A percentile compares a stretch with the other conserved stretches of the same genome.
Evolutionary conservation across 768 basidiomycete species (phyloP).

Genomic region (Agaricus sinodeliciosus): DNA sequence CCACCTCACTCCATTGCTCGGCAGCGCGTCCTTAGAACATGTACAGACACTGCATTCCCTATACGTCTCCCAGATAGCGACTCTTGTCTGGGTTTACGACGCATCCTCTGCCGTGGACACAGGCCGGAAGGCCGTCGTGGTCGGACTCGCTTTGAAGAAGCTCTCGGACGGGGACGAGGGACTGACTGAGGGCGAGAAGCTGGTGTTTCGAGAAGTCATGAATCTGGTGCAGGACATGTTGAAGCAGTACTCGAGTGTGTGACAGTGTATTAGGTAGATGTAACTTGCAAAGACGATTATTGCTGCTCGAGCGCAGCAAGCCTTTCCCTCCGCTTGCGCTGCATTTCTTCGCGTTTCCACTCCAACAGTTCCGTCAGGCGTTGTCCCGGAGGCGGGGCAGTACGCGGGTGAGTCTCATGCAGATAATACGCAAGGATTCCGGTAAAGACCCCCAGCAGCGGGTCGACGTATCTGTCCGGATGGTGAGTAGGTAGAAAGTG

Average conservation of each 20-base stretch:
- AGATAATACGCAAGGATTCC: conserved; percentile 76
- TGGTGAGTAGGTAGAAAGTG: background rate
- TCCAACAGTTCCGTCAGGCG: conserved; percentile 45
- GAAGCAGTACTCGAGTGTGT: conserved; percentile 2
- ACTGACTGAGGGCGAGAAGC: conserved; percentile 33
- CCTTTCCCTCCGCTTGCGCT: conserved; percentile 20
- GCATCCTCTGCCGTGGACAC: conserved; percentile 31
- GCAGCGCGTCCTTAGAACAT: conserved; percentile 63
- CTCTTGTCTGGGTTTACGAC: conserved; percentile 66
- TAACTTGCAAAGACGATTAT: background rate
- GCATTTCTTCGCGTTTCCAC: conserved; percentile 63
- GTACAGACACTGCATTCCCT: conserved; percentile 68
- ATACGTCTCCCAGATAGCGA: conserved; percentile 84
- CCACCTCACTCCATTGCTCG: conserved; percentile 72
- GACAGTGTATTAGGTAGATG: background rate
- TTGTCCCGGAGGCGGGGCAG: conserved; percentile 49
- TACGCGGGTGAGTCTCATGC: conserved; percentile 75
- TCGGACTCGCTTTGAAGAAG: conserved; percentile 65
- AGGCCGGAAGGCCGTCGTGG: conserved; percentile 54
- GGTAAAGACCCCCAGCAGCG: conserved; percentile 70
- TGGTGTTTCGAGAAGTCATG: conserved; percentile 46
- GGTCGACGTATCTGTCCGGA: conserved; percentile 53
- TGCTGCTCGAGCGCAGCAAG: conserved; percentile 36
- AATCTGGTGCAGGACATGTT: conserved; percentile 33
- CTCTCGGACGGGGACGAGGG: conserved; percentile 21